Base-by-base conservation (phyloP, 345 rosid genomes). In the Arabis hirsuta region DNA sequence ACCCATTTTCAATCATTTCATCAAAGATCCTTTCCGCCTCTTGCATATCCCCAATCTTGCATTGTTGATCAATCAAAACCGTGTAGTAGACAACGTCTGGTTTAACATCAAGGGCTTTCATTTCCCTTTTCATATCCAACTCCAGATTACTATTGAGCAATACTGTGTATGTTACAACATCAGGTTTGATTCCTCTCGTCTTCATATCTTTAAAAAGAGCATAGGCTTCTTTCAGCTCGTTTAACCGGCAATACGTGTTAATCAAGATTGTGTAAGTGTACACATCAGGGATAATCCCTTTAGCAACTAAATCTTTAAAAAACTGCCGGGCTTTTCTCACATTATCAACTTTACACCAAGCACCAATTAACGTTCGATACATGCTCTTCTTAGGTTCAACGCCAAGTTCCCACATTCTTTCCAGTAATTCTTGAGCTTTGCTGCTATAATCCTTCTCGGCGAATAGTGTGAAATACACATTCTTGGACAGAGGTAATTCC, bases 231-330 rank as follows among this genome's bases (percentile, higher is more conserved):
- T 72, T 36, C 48, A 0, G 19, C 5, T 72, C 2, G 22, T 72
- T 55, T 45, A 34, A 36, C 50, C 71, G 84, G 62, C 89, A 88
- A 62, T 81, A 88, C 12, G 86, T 74, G 56, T 80, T 65, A n/a
- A 88, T 88, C 96, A 90, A 84, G 42, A 65, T 81, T 3, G 88
- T 90, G 80, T 83, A 90, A 19, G 82, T 79, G 73, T 79, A 51
- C 61, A 88, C 38, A 79, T 87, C 85, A 19, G 85, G 91, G 58
- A 53, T 55, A 56, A 68, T 67, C 60, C 86, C 88, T 27, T 56
- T 78, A 38, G 19, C 54, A 43, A 66, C 52, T 42, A 81, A 60
- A 36, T 13, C 42, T 68, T 83, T 55, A 48, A 86, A 82, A 39
- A 85, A 41, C 69, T 26, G 14, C 51, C 3, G 64, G 5, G 89